A percentile compares a stretch with the other conserved stretches of the same genome.
Evolutionary conservation across 352 stramenopile genomes (phyloP).

Genomic region (Phytophthora europaea): DNA sequence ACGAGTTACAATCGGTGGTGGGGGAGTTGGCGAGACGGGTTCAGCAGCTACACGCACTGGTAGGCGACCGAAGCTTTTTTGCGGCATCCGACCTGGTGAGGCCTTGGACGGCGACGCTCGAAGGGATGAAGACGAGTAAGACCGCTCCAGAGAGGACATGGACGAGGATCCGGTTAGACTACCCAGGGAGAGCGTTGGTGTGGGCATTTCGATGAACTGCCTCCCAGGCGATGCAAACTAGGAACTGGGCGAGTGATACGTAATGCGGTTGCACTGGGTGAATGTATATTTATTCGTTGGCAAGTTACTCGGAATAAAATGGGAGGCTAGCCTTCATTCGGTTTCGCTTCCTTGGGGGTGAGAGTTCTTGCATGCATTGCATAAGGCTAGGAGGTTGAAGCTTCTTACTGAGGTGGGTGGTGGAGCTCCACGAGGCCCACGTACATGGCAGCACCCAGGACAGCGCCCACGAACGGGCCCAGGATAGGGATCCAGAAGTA

Average conservation of each 20-base stretch:
- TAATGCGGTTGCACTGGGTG: background rate
- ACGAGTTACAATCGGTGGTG: background rate
- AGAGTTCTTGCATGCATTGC: background rate
- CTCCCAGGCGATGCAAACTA: background rate
- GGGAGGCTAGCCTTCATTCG: slow-evolving; percentile 26
- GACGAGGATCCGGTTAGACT: background rate
- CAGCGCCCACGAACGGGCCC: slow-evolving; percentile 72
- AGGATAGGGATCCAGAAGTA: slow-evolving; percentile 87
- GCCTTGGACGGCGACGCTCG: slow-evolving; percentile 11
- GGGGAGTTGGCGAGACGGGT: slow-evolving; percentile 9
- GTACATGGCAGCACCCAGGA: slow-evolving; percentile 74
- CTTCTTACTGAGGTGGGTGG: slow-evolving; percentile 56
- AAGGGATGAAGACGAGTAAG: slow-evolving; percentile 28
- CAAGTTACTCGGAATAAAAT: slow-evolving; percentile 30
- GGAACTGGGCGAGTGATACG: background rate
- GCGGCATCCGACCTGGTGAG: slow-evolving; percentile 14
- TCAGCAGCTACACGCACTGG: slow-evolving; percentile 18
- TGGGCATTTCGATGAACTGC: slow-evolving; percentile 8
- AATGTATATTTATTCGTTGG: slow-evolving; percentile 23
- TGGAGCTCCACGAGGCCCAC: slow-evolving; percentile 70
- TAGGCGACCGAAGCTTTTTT: slow-evolving; percentile 38
- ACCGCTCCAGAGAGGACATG: slow-evolving; percentile 19
- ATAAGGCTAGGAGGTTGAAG: background rate
- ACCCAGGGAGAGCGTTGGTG: slow-evolving; percentile 2
- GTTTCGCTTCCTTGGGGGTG: slow-evolving; percentile 20